These are phyloP conservation scores for Kodamaea suecica DNA, from an alignment of 1,139 yeast species.

Conservation along the genomic window DNA sequence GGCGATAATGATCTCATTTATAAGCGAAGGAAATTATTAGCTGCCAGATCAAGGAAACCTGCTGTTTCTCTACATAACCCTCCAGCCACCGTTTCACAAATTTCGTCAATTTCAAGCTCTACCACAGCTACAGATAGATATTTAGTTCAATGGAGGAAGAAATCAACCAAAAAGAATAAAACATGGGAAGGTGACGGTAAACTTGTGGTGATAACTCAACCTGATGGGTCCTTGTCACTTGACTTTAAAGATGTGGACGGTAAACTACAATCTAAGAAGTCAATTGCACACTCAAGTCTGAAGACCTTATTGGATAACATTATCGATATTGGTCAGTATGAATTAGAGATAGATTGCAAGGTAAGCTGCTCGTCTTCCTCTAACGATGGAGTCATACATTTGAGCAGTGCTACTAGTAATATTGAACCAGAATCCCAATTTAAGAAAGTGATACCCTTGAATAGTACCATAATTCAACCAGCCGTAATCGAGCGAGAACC, in stretches of 20 bases:
- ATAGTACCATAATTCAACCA: neutral
- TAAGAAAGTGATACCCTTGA: constrained; percentile 4
- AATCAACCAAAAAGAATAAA: constrained; percentile 73
- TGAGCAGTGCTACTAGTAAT: neutral
- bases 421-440: constrained; percentile 1
- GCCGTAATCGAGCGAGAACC: neutral
- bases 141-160: constrained; percentile 66
- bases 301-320: constrained; percentile 13
- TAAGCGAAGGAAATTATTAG: constrained; percentile 3
- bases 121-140: constrained; percentile 20
- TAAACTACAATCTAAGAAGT: constrained; percentile 12
- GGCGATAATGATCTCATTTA: neutral
- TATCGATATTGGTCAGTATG: constrained; percentile 26
- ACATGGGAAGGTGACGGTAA: constrained; percentile 95
- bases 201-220: constrained; percentile 21
- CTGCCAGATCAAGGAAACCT: constrained; percentile 1
- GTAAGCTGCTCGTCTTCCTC: constrained; percentile 6
- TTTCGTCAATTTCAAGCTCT: too few relatives aligned
- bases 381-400: neutral
- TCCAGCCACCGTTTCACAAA: neutral
- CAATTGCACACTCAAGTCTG: constrained; percentile 1
- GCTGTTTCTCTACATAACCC: neutral
- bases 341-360: constrained; percentile 27
- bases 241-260: constrained; percentile 14
- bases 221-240: constrained; percentile 6